Base-by-base conservation (phyloP, 345 rosid species). In the Ricinus communis region DNA sequence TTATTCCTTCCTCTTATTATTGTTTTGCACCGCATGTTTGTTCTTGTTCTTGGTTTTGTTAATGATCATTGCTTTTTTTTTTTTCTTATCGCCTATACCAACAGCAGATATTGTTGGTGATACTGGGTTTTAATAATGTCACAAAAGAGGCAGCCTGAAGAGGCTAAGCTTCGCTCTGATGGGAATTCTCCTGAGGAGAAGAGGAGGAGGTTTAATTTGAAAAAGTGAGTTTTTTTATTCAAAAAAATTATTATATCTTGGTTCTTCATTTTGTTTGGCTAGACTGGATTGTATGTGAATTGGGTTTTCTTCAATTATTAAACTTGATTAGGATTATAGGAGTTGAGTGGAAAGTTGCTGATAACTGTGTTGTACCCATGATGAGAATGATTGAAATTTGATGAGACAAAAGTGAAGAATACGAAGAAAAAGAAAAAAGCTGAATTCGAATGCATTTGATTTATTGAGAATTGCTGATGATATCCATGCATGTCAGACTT, bases 61-160 rank as follows among this genome's bases (percentile, higher is more conserved):
- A 6, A 64, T 56, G 71, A 46, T 53, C 60, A 19, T 38, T 53
- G 55, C 9, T 70, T 59, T 24, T 53, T 66, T 38, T 33, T 70
- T 59, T 24, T 53, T 66, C 30, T 33, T 25, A 27, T 65, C n/a
- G 28, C 28, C 22, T 55, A 18, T 21, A 21, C 67, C 68, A 68
- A 54, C 57, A 18, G 53, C 57, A 18, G 68, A 45, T 40, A 27
- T 49, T 40, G 61, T 69, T 38, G 80, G 53, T 47, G 7, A 12
- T 4, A 41, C 33, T n/a, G 18, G 50, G 66, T 43, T 49, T 10
- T 62, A 62, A 77, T 71, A 72, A 94, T 94, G 98, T 85, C 99
- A 47, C 92, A 89, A 73, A 95, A 95, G 82, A 88, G 97, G 77
- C 93, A 88, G 53, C 85, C 84, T 55, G 99, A 95, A 16, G 89